Base-by-base conservation (phyloP, 257 asterid genomes). In the Cynanchum wilfordii region DNA sequence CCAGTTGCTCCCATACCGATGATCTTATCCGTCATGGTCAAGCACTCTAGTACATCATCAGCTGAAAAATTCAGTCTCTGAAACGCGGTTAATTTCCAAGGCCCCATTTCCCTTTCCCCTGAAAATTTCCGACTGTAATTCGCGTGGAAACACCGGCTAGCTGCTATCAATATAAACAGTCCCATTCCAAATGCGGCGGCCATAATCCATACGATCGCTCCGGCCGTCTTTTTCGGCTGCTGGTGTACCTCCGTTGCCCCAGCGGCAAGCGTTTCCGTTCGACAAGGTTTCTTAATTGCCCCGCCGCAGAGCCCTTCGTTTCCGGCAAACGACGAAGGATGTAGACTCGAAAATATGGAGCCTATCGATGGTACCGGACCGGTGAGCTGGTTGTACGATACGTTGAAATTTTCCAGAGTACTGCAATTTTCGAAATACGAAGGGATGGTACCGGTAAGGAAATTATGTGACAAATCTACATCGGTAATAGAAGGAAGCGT, bases 1-100 rank as follows among this genome's bases (percentile, higher is more conserved):
- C 98, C 99, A 0, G 96, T 76, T 6, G 97, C 82, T 30, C 99
- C 99, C 93, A 88, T 85, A 33, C 98, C 99, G 4, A 95, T 29
- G 27, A 95, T 79, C 85, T 83, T 84, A n/a, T 92, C 86, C 2
- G 87, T 82, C 83, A 57, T 66, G 7, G 82, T 75, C 19, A 90
- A 52, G 50, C 92, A 84, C 78, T 91, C 93, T 7, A 88, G 25
- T 0, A 95, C 93, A 60, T 95, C 96, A 25, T 85, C 92, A 4
- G 93, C 95, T 20, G 98, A 81, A 90, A 88, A 95, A 70, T 84
- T 89, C 56, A 95, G 59, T 45, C 97, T 75, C 16, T 92, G 99
- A 56, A 91, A 95, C 0, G 99, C 96, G 0, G 97, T 92, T 44
- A 95, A 72, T 50, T 84, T 86, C 99, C 99, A 95, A 11, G 96